These are phyloP conservation scores for Pythium brachiatum DNA, from an alignment of 352 stramenopile genomes.

Conservation along the genomic window DNA sequence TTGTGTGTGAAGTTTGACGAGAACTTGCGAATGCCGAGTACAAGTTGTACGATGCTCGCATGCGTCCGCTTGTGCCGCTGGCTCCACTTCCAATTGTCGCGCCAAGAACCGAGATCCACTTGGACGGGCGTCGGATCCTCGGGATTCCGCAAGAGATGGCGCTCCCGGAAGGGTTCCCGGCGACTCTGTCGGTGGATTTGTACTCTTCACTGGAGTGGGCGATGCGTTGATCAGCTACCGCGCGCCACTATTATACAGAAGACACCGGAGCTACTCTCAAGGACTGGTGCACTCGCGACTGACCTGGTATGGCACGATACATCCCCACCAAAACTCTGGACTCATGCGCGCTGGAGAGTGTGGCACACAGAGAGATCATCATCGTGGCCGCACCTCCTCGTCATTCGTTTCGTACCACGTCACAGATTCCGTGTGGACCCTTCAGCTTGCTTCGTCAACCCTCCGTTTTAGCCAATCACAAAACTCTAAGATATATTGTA, in stretches of 20 bases:
- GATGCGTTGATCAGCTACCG: constrained; percentile 24
- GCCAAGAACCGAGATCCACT: constrained; percentile 33
- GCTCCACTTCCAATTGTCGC: constrained; percentile 33
- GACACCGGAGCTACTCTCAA: too few species aligned
- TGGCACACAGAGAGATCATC: not conserved
- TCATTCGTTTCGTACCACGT: constrained; percentile 1
- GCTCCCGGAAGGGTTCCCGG: constrained; percentile 30
- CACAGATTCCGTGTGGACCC: constrained; percentile 21
- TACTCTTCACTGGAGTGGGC: constrained; percentile 31
- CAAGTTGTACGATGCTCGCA: constrained; percentile 41
- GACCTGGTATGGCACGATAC: too few species aligned
- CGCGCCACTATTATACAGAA: too few species aligned
- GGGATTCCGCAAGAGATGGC: constrained; percentile 33
- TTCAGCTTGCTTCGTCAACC: not conserved
- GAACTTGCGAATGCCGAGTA: constrained; percentile 37
- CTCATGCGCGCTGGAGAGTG: too few species aligned
- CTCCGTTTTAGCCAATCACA: constrained; percentile 4
- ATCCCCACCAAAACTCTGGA: too few species aligned
- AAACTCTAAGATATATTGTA: too few species aligned
- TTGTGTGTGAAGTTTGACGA: constrained; percentile 37
- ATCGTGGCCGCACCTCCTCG: not conserved
- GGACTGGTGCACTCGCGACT: too few species aligned
- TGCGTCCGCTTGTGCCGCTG: constrained; percentile 29
- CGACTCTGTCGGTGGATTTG: constrained; percentile 37
- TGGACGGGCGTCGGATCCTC: constrained; percentile 37